Evolutionary conservation across 2,329 filamentous ascomycete genomes (phyloP), one percentile per base, ranked within the genome.

Genomic region (Cercospora zeina): DNA sequence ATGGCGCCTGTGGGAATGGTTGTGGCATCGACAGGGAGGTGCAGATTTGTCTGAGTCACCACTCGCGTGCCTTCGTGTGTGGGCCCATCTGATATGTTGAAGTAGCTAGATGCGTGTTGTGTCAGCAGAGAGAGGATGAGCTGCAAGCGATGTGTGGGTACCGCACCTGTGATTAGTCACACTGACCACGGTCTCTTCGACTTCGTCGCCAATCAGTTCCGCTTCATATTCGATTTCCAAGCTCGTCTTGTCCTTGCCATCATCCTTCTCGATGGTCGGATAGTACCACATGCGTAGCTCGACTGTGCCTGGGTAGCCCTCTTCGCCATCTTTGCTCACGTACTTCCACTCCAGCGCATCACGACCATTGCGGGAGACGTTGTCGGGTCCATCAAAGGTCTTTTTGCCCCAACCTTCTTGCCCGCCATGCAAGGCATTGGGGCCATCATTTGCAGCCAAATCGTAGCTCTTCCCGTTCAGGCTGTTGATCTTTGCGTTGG

Each of bases 191-290:
- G 93, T 97, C 82, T 97, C 93, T n/a, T 93, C 87, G 11, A 87
- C 88, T 54, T 89, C 82, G 63, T 85, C 88, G 2, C 84, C 73
- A 2, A 91, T 82, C 51, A 97, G 82, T 76, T 91, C 86, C 19
- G 89, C 92, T 80, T 96, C 90, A 74, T 96, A 97, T 76, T 97
- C 95, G 54, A 96, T 90, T 61, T 87, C 87, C 61, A 97, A 78
- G 19, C 95, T 85, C 1, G 85, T 86, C 66, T 88, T 87, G 65
- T 88, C 83, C 64, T 83, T 85, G 16, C 85, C 86, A 4, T 74
- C 74, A 11, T 83, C 78, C 55, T 83, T 77, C 73, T 91, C 87
- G 65, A 86, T 89, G 58, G 86, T 87, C 0, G 89, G 83, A 0
- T 87, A 90, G 76, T 97, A 99, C 76, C 87, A 87, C 31, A 96